Conservation (phyloP, 208 protist species). For the Balamuthia mandrillaris region DNA sequence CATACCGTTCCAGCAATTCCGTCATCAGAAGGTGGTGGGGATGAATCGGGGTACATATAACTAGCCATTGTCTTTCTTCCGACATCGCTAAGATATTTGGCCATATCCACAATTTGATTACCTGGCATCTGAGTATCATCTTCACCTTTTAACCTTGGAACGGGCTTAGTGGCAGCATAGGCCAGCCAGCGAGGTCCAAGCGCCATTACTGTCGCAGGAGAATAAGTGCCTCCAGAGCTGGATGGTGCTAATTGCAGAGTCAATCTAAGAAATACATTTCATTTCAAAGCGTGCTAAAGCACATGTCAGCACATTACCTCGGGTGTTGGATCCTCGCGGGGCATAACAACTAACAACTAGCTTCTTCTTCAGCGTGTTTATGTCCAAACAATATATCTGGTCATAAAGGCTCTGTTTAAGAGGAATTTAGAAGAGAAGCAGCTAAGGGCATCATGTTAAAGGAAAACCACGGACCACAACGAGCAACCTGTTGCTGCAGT, state of each 20-base stretch:
- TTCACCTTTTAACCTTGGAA: not conserved
- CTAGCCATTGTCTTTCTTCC: slow-evolving; percentile 6
- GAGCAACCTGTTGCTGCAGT: slow-evolving; percentile 33
- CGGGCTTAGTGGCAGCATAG: slow-evolving; percentile 11
- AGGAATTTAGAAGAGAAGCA: not conserved
- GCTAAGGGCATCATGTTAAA: not conserved
- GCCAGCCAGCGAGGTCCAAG: slow-evolving; percentile 28
- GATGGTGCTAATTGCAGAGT: too few species aligned
- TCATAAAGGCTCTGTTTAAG: not conserved
- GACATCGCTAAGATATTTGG: slow-evolving; percentile 14
- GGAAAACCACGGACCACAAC: slow-evolving; percentile 3
- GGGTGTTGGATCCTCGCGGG: too few species aligned
- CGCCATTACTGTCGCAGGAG: not conserved
- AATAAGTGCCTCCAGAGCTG: too few species aligned
- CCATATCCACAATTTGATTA: slow-evolving; percentile 3
- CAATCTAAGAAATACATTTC: too few species aligned
- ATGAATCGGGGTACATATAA: slow-evolving; percentile 5
- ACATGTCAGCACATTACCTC: too few species aligned
- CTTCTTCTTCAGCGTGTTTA: too few species aligned
- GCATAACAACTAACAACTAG: too few species aligned
- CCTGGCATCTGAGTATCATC: not conserved
- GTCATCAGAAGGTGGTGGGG: not conserved
- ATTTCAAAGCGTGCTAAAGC: too few species aligned
- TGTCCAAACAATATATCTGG: slow-evolving; percentile 25
- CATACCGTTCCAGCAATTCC: slow-evolving; percentile 17